Evolutionary conservation across 176 grass and related monocot species (phyloP).

Genomic region (Aegilops tauschii): DNA sequence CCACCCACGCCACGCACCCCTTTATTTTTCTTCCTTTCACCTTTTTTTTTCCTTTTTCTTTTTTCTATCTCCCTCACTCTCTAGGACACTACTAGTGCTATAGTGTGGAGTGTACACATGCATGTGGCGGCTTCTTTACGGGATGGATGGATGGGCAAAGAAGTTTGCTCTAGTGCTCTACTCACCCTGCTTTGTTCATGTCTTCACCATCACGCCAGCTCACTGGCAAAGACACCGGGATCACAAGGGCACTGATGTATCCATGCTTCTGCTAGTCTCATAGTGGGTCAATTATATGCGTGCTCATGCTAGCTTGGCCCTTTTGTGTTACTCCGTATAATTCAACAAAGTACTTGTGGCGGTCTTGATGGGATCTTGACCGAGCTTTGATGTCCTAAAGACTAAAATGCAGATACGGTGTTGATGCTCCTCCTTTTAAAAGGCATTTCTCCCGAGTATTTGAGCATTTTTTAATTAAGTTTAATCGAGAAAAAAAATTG

Average conservation of each 20-base stretch:
- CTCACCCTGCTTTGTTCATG: slow-evolving; percentile 6
- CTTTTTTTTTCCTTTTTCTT: not conserved
- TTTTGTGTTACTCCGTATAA: not conserved
- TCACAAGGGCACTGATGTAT: slow-evolving; percentile 17
- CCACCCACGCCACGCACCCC: not conserved
- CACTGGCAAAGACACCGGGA: slow-evolving; percentile 8
- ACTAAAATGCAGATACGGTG: not conserved
- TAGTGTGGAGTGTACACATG: not conserved
- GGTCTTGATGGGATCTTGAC: slow-evolving; percentile 48
- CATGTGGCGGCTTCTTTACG: slow-evolving; percentile 16
- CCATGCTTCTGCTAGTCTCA: not conserved
- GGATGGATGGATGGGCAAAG: not conserved
- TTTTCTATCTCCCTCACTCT: not conserved
- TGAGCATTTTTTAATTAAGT: too few species aligned
- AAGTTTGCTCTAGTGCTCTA: slow-evolving; percentile 3
- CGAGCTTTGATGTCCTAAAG: not conserved
- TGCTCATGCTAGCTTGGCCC: not conserved
- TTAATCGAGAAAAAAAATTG: too few species aligned
- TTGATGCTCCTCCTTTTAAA: not conserved
- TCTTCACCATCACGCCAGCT: slow-evolving; percentile 32
- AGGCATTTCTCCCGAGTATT: not conserved
- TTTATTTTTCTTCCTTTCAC: not conserved
- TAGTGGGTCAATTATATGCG: not conserved
- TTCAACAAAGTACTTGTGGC: slow-evolving; percentile 4
- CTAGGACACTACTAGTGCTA: not conserved